Evolutionary conservation across 2,329 filamentous ascomycete species (phyloP).

Genomic region (Raffaelea arxii): DNA sequence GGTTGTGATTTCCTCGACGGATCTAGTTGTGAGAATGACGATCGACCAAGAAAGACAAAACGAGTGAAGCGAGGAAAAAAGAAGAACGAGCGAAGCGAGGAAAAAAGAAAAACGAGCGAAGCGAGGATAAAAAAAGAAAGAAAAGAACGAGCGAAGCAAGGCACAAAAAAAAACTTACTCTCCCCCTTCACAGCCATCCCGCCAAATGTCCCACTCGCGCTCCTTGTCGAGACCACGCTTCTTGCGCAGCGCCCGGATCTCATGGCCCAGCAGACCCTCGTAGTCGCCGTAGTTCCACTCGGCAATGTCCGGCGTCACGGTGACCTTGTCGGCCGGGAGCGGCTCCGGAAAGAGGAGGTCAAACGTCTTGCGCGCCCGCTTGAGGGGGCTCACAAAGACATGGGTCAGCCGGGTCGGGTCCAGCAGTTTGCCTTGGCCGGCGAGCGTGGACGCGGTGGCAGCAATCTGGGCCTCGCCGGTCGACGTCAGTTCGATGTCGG

Average conservation of each 20-base stretch:
- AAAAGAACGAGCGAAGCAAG: background rate
- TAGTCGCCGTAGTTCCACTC: constrained; percentile 58
- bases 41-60: background rate
- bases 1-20: constrained; percentile 24
- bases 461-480: constrained; percentile 33
- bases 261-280: constrained; percentile 43
- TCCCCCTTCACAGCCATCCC: constrained; percentile 46
- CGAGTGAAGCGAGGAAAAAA: background rate
- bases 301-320: constrained; percentile 39
- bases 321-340: constrained; percentile 23
- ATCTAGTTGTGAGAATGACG: constrained; percentile 12
- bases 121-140: background rate
- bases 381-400: constrained; percentile 40
- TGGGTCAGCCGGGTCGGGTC: constrained; percentile 36
- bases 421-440: constrained; percentile 40
- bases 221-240: constrained; percentile 36
- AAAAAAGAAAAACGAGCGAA: background rate
- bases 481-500: constrained; percentile 30
- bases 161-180: constrained; percentile 27
- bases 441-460: constrained; percentile 31
- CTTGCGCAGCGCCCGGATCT: constrained; percentile 37
- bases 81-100: background rate
- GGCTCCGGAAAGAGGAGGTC: constrained; percentile 26
- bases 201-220: constrained; percentile 47
- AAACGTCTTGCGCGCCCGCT: constrained; percentile 37